Percentiles rank a stretch among this genome's conserved stretches.
phyloP scores from a whole-genome alignment of 805 yeast species.

The Pichia californica region DNA sequence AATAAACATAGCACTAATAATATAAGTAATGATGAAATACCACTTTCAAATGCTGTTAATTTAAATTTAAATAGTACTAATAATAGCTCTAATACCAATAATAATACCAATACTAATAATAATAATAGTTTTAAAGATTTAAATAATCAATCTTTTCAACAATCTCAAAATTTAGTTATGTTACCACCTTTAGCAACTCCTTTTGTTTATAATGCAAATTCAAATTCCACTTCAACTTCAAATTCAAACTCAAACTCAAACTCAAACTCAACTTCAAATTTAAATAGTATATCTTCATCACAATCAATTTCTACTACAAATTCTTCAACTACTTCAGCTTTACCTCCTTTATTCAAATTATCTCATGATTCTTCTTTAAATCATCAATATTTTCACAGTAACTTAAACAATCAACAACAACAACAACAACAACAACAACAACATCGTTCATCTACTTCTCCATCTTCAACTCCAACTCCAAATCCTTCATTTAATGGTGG shows the following conservation, averaged over 20 bases:
- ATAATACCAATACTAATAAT: not conserved
- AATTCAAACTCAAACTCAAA: no score
- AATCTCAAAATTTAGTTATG: not conserved
- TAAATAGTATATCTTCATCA: not conserved
- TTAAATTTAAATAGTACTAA: no score
- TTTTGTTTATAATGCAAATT: not conserved
- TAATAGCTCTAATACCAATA: no score
- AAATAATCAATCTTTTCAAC: not conserved
- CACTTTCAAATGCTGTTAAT: slow-evolving; percentile 7
- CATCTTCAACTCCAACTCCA: slow-evolving; percentile 5
- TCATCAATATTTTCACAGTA: not conserved
- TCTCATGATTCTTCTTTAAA: not conserved
- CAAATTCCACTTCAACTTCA: not conserved
- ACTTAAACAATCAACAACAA: not conserved
- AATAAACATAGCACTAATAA: no score
- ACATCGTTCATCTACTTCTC: slow-evolving; percentile 4
- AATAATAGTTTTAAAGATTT: not conserved
- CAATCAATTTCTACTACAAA: no score
- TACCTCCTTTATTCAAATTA: slow-evolving; percentile 1
- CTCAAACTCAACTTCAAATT: not conserved
- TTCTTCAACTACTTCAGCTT: not conserved
- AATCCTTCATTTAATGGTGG: not conserved
- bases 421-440: slow-evolving; percentile 1
- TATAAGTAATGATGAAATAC: not conserved
- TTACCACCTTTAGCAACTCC: slow-evolving; percentile 4